Evolutionary conservation across 2,329 filamentous ascomycete genomes (phyloP), one percentile per base, ranked within the genome.

Genomic region (Phialophora macrospora): DNA sequence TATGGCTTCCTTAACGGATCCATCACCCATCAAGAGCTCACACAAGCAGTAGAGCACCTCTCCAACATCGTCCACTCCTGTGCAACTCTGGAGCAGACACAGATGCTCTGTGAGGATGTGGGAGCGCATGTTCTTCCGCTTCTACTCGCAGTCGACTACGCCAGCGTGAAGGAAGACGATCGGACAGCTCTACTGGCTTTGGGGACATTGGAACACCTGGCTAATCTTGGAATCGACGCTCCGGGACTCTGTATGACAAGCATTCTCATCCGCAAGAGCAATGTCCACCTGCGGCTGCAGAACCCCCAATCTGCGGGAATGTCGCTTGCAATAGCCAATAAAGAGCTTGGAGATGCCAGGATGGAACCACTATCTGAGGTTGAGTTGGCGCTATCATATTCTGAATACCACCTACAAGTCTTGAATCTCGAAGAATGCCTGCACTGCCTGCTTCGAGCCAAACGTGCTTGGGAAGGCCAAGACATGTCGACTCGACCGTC

Each of bases 361-460:
- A 70, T 81, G 1, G 80, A 82, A 2, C 76, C 78, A 9, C 77
- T 83, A 57, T 79, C 82, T 14, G 77, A 75, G 30, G 71, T 89
- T 14, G 80, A 82, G 38, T 90, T 90, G 75, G 85, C 93, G 69
- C 78, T 97, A 6, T 86, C 88, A 0, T 87, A 88, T 67, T 88
- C 90, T 0, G 91, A 96, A 75, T 92, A 93, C 75, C 82, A 89
- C 30, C 80, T 93, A 20, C 85, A 85, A 1, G 84, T 88, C 12
- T 90, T 89, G 9, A 87, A 88, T 57, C 78, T 85, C 17, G 83
- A 88, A 9, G 87, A 90, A 77, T 89, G 82, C 70, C 78, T 68
- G 66, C 75, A 67, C 74, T 78, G 68, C 71, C 74, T 75, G 67
- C 32, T 71, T 71, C n/a, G 72, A 73, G 55, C 69, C 49, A 8